Evolutionary conservation across 1,139 yeast species (phyloP).

Genomic region (Hansenula lynferdii): DNA sequence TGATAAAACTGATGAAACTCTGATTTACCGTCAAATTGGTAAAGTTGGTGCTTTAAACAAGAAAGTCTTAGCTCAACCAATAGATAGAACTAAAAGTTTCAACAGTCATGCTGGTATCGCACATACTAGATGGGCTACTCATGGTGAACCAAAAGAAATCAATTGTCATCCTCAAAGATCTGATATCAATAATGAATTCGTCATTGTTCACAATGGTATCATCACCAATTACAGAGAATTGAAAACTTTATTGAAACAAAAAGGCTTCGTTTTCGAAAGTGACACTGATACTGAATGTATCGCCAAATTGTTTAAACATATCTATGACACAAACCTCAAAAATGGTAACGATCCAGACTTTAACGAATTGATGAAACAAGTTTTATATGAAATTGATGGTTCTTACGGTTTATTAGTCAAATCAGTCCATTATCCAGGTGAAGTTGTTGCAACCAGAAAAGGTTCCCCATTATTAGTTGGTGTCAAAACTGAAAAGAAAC

Average conservation of each 20-base stretch:
- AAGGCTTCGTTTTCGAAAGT: slow-evolving; percentile 81
- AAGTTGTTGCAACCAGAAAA: slow-evolving; percentile 94
- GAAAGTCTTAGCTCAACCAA: slow-evolving; percentile 50
- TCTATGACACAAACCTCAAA: slow-evolving; percentile 73
- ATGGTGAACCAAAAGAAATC: slow-evolving; percentile 81
- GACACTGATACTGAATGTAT: slow-evolving; percentile 98
- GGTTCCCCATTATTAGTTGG: slow-evolving; percentile 98
- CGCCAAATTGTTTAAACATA: slow-evolving; percentile 90
- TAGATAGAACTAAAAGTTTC: slow-evolving; percentile 58
- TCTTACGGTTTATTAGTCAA: slow-evolving; percentile 95
- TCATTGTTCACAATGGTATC: slow-evolving; percentile 96
- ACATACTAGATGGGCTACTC: slow-evolving; percentile 99
- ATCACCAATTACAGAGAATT: slow-evolving; percentile 93
- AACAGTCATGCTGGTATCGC: slow-evolving; percentile 95
- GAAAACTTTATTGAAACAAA: slow-evolving; percentile 70
- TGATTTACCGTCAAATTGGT: slow-evolving; percentile 82
- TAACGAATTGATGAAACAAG: slow-evolving; percentile 89
- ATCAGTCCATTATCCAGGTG: slow-evolving; percentile 91
- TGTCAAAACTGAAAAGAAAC: slow-evolving; percentile 90
- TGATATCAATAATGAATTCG: slow-evolving; percentile 76
- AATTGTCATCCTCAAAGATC: slow-evolving; percentile 98
- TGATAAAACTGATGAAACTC: slow-evolving; percentile 57
- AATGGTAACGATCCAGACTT: slow-evolving; percentile 74
- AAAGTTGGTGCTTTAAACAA: slow-evolving; percentile 81
- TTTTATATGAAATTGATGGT: slow-evolving; percentile 90